Evolutionary conservation across 176 grass and related monocot genomes (phyloP).

Genomic region (Puccinellia tenuiflora): DNA sequence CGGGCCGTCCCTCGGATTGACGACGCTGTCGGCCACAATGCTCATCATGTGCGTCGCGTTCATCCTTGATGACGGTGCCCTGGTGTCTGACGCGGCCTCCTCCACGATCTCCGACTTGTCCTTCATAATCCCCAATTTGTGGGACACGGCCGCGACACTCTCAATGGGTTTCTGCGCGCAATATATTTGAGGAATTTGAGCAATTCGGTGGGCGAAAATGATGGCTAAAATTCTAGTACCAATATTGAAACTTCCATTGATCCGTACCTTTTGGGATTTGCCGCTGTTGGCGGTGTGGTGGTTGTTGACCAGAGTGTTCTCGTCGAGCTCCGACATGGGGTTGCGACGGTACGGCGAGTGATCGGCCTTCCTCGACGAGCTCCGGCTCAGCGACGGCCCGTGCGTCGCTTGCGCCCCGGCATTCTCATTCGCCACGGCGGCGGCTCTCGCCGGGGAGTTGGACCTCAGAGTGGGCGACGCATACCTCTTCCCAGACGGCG

Average conservation of each 20-base stretch:
- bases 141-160: neutral
- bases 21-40: slow-evolving; percentile 44
- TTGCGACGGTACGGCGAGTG: slow-evolving; percentile 59
- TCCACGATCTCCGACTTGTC: slow-evolving; percentile 2
- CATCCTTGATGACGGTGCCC: slow-evolving; percentile 12
- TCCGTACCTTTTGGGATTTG: slow-evolving; percentile 56
- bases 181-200: neutral
- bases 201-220: neutral
- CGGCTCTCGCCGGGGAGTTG: slow-evolving; percentile 52
- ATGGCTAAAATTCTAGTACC: neutral
- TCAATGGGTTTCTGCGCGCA: slow-evolving; percentile 29
- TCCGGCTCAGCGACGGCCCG: slow-evolving; percentile 59
- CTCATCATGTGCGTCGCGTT: slow-evolving; percentile 43
- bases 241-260: neutral
- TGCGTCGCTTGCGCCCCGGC: slow-evolving; percentile 18
- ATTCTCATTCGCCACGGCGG: slow-evolving; percentile 45
- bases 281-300: slow-evolving; percentile 7
- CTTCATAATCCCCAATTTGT: neutral
- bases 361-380: slow-evolving; percentile 76
- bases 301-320: slow-evolving; percentile 32
- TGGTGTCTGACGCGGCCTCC: slow-evolving; percentile 21
- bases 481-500: slow-evolving; percentile 42
- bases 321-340: slow-evolving; percentile 75
- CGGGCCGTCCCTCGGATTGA: slow-evolving; percentile 31
- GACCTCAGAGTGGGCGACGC: slow-evolving; percentile 54